phyloP scores from a whole-genome alignment of 352 stramenopile genomes.

The Aphanomyces stellatus region DNA sequence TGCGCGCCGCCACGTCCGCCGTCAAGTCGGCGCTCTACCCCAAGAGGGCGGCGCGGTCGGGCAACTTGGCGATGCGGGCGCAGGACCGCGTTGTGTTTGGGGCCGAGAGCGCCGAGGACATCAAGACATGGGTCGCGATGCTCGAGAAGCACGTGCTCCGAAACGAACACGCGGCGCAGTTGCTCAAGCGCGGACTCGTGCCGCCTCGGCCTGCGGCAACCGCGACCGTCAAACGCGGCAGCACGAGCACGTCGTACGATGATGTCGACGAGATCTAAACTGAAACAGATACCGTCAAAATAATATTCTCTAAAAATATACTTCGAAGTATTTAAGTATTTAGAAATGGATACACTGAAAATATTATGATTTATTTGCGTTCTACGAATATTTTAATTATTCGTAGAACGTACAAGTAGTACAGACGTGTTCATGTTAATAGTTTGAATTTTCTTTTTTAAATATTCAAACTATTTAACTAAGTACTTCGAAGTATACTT shows the following conservation, averaged over 20 bases:
- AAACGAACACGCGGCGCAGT: neutral
- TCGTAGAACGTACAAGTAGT: too few species aligned
- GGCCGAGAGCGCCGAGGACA: neutral
- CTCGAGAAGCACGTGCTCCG: conserved; percentile 6
- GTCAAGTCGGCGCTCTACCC: conserved; percentile 2
- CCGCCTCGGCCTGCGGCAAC: neutral
- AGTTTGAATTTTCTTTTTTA: neutral
- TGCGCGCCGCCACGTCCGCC: neutral
- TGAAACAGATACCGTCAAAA: neutral
- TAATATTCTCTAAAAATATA: too few species aligned
- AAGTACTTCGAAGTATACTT: too few species aligned
- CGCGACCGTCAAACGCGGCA: neutral
- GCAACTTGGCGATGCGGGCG: neutral
- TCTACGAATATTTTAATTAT: neutral
- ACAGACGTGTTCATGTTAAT: too few species aligned
- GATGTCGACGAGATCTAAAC: neutral
- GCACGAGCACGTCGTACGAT: neutral
- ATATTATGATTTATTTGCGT: neutral
- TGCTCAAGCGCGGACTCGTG: neutral
- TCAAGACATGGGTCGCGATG: neutral
- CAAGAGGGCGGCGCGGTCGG: neutral
- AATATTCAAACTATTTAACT: neutral
- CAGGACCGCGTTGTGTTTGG: neutral
- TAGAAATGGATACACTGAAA: neutral
- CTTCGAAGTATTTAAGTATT: conserved; percentile 1